phyloP scores from a whole-genome alignment of 768 basidiomycete genomes.

The Termitomyces sp. region DNA sequence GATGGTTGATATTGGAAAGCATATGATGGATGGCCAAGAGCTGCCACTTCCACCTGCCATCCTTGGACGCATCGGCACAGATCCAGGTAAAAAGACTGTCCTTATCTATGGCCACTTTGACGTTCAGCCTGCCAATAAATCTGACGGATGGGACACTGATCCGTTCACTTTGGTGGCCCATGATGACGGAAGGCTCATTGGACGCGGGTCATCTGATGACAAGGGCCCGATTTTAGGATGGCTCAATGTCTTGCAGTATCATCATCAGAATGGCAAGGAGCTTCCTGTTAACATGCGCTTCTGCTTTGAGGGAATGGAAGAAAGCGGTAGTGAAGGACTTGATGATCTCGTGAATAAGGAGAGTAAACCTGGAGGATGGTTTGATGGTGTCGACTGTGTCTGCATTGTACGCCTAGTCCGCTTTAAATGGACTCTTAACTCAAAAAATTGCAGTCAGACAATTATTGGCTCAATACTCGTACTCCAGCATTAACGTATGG shows the following conservation, averaged over 20 bases:
- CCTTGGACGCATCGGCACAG: constrained; percentile 75
- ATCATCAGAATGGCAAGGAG: constrained; percentile 55
- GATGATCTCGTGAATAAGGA: constrained; percentile 82
- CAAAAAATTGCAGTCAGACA: constrained; percentile 60
- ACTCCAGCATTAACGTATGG: constrained; percentile 84
- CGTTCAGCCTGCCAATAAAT: constrained; percentile 70
- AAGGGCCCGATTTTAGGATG: constrained; percentile 88
- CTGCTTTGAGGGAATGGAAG: constrained; percentile 98
- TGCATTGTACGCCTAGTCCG: constrained; percentile 66
- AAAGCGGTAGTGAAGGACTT: constrained; percentile 86
- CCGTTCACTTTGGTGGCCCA: constrained; percentile 68
- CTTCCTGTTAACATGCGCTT: constrained; percentile 88
- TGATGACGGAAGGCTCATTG: constrained; percentile 58
- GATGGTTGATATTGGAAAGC: constrained; percentile 72
- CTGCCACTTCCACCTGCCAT: constrained; percentile 79
- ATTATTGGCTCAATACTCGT: constrained; percentile 88
- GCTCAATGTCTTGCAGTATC: constrained; percentile 88
- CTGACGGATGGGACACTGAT: constrained; percentile 85
- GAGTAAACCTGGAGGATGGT: constrained; percentile 69
- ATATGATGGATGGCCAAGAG: constrained; percentile 59
- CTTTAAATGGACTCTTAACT: neutral
- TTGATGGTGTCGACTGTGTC: constrained; percentile 84
- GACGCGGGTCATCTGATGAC: constrained; percentile 87
- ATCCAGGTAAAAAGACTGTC: constrained; percentile 89
- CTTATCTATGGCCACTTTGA: constrained; percentile 94